Evolutionary conservation across 2,329 filamentous ascomycete genomes (phyloP).

Genomic region (Aspergillus pseudoviridinutans): DNA sequence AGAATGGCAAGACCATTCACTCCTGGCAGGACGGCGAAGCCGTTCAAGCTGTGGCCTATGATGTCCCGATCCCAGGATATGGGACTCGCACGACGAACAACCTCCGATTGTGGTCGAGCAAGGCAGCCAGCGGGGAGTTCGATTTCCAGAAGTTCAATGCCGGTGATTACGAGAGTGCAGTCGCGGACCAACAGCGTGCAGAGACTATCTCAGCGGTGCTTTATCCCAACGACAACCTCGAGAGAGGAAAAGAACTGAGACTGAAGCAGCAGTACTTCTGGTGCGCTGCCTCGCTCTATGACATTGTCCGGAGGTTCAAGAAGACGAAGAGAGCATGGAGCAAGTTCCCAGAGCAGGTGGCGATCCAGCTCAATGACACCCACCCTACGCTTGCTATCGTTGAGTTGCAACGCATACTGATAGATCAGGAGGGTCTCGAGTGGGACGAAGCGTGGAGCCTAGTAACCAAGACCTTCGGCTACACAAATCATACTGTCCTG

Average conservation of each 20-base stretch:
- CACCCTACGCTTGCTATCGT: slow-evolving; percentile 96
- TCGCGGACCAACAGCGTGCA: slow-evolving; percentile 96
- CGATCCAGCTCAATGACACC: slow-evolving; percentile 97
- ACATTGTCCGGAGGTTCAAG: slow-evolving; percentile 97
- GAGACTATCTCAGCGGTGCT: slow-evolving; percentile 97
- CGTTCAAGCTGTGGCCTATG: slow-evolving; percentile 88
- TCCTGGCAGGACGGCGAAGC: slow-evolving; percentile 92
- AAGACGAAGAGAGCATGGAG: slow-evolving; percentile 88
- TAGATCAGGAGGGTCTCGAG: slow-evolving; percentile 84
- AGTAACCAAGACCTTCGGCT: slow-evolving; percentile 76
- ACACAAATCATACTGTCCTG: slow-evolving; percentile 97
- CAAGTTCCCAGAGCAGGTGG: slow-evolving; percentile 90
- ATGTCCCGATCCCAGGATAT: slow-evolving; percentile 88
- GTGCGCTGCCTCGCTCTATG: slow-evolving; percentile 93
- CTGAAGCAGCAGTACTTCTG: slow-evolving; percentile 99
- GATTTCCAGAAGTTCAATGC: slow-evolving; percentile 99
- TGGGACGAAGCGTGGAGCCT: slow-evolving; percentile 93
- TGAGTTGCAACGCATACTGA: slow-evolving; percentile 86
- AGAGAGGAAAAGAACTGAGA: slow-evolving; percentile 92
- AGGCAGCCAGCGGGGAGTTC: slow-evolving; percentile 93
- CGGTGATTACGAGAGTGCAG: slow-evolving; percentile 95
- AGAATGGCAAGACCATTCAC: slow-evolving; percentile 68
- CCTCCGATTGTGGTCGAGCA: slow-evolving; percentile 93
- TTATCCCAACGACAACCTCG: slow-evolving; percentile 96
- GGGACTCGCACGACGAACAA: slow-evolving; percentile 92